Conservation (phyloP, 2,329 filamentous ascomycete genomes). For the Trichoderma brevicompactum region DNA sequence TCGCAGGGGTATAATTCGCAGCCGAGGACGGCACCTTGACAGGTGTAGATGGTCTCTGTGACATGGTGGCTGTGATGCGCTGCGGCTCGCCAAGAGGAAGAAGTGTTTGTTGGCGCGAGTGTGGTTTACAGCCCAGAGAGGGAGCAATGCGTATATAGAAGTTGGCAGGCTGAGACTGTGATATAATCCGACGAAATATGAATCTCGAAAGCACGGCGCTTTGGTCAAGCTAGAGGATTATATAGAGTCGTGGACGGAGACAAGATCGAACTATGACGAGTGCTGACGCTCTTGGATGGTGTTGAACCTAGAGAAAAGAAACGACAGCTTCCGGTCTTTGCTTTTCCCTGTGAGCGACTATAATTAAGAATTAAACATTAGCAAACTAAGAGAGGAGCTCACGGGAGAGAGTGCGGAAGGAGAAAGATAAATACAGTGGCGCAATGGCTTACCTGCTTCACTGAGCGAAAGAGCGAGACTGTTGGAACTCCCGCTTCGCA, state of each 20-base stretch:
- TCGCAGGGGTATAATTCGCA: conserved; percentile 63
- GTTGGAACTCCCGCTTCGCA: not conserved
- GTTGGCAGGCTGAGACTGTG: not conserved
- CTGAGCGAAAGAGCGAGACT: not conserved
- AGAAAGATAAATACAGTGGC: not conserved
- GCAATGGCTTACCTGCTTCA: conserved; percentile 1
- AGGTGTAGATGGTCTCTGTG: conserved; percentile 56
- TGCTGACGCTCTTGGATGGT: not conserved
- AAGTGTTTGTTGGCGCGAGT: not conserved
- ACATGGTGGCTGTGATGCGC: conserved; percentile 42
- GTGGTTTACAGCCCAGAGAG: not conserved
- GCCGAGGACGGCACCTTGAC: conserved; percentile 65
- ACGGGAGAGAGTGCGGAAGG: too few species aligned
- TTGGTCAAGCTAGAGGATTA: not conserved
- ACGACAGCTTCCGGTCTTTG: not conserved
- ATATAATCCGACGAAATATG: too few species aligned
- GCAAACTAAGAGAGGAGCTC: not conserved
- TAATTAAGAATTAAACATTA: not conserved
- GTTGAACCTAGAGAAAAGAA: not conserved
- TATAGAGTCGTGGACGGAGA: not conserved
- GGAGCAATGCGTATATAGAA: not conserved
- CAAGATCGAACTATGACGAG: not conserved
- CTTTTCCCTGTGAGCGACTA: too few species aligned
- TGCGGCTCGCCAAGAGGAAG: not conserved
- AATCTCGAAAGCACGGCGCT: too few species aligned